Conservation (phyloP, 2,329 filamentous ascomycete species). For the Bipolaris oryzae region DNA sequence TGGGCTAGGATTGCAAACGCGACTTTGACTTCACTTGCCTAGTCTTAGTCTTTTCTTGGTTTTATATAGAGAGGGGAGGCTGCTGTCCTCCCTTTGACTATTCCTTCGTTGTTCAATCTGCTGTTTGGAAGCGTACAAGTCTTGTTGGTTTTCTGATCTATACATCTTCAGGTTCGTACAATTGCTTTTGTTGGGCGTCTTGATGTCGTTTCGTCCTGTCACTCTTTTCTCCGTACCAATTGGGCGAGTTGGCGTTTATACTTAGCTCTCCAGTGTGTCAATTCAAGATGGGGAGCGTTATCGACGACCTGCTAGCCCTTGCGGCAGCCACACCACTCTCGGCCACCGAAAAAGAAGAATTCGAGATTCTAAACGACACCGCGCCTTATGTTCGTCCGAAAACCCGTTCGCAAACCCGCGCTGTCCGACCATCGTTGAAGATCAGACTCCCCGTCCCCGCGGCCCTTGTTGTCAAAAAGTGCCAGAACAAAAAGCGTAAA, state of each 20-base stretch:
- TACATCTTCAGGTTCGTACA: constrained; percentile 1
- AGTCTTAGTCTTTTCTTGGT: background rate
- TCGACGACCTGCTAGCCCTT: constrained; percentile 12
- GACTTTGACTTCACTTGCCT: background rate
- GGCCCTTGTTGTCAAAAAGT: background rate
- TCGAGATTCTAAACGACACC: background rate
- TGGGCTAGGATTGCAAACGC: background rate
- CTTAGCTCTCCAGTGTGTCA: constrained; percentile 1
- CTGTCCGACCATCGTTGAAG: background rate
- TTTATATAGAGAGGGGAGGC: background rate
- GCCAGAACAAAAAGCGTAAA: constrained; percentile 16
- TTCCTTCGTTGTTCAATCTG: background rate
- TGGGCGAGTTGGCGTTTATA: background rate
- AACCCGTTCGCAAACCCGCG: background rate
- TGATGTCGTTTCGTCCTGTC: background rate
- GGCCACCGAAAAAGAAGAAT: background rate
- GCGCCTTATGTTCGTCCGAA: background rate
- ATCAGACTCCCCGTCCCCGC: background rate
- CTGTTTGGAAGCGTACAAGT: background rate
- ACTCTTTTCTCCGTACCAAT: background rate
- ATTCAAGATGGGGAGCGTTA: constrained; percentile 9
- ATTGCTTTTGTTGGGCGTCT: background rate
- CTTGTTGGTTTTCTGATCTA: background rate
- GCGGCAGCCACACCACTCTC: constrained; percentile 15
- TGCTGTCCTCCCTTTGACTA: background rate